phyloP scores from a whole-genome alignment of 2,329 filamentous ascomycete genomes.

The Trichoderma semiorbis region DNA sequence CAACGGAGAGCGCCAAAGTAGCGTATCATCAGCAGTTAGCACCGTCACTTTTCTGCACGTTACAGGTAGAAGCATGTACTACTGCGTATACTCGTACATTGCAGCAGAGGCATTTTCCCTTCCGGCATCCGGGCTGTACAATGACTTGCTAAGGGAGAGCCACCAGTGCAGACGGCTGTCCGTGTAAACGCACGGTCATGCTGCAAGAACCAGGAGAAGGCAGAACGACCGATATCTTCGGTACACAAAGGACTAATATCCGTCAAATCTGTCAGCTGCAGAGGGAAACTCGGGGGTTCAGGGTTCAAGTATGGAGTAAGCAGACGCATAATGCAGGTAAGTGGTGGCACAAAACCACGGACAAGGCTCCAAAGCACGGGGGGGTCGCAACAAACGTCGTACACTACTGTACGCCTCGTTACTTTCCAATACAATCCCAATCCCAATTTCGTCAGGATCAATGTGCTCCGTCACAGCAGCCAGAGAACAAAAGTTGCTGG shows the following conservation, averaged over 20 bases:
- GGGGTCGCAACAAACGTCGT: neutral
- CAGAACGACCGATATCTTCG: neutral
- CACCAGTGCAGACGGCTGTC: neutral
- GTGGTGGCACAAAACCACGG: neutral
- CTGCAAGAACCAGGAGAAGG: constrained; percentile 6
- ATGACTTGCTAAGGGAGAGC: neutral
- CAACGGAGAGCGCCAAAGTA: neutral
- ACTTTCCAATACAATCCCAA: neutral
- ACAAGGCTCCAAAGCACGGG: neutral
- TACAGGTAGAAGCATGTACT: neutral
- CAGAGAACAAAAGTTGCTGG: neutral
- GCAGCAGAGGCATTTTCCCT: constrained; percentile 6
- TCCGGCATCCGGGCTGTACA: neutral
- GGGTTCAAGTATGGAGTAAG: neutral
- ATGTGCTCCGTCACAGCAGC: neutral
- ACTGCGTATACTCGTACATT: neutral
- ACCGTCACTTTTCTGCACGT: neutral
- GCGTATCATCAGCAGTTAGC: neutral
- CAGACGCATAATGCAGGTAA: neutral
- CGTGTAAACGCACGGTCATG: neutral
- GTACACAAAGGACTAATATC: neutral
- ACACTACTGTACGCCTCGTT: neutral
- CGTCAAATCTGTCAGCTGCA: neutral
- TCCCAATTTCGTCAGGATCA: neutral
- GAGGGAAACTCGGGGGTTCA: neutral